phyloP scores from a whole-genome alignment of 1,284 basidiomycete genomes.

The Peniophora sp. region DNA sequence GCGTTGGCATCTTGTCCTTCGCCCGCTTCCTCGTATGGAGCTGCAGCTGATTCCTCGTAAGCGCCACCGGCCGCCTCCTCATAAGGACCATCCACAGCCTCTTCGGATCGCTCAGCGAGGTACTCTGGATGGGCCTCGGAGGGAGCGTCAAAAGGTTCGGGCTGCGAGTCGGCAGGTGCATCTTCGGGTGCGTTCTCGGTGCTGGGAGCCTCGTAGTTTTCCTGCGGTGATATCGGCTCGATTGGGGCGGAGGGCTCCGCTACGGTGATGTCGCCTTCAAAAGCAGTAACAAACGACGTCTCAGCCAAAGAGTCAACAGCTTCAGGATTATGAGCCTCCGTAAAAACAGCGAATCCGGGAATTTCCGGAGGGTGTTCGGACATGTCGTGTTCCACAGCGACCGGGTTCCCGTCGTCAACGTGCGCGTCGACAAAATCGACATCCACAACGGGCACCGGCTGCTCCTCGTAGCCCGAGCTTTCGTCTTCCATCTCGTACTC shows the following conservation, averaged over 20 bases:
- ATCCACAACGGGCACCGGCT: slow-evolving; percentile 15
- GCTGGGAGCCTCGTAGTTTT: no score
- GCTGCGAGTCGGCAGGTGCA: background rate
- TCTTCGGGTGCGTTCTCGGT: background rate
- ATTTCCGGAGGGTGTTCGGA: background rate
- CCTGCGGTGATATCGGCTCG: background rate
- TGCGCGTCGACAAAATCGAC: slow-evolving; percentile 42
- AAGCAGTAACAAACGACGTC: background rate
- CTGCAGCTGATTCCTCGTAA: slow-evolving; percentile 10
- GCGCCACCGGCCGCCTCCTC: slow-evolving; percentile 8
- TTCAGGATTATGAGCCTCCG: background rate
- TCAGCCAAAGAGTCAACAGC: background rate
- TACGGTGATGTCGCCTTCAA: background rate
- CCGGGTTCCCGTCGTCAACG: slow-evolving; percentile 41
- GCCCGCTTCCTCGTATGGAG: slow-evolving; percentile 1
- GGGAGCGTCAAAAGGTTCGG: background rate
- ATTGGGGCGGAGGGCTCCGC: background rate
- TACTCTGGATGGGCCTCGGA: background rate
- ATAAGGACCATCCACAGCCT: slow-evolving; percentile 4
- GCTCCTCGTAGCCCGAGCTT: slow-evolving; percentile 5
- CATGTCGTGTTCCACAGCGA: background rate
- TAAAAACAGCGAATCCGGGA: background rate
- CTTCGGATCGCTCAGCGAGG: slow-evolving; percentile 1
- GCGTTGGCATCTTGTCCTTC: background rate
- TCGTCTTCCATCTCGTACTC: slow-evolving; percentile 73